Conservation (phyloP, 2,329 filamentous ascomycete species). For the Trichoderma harzianum region DNA sequence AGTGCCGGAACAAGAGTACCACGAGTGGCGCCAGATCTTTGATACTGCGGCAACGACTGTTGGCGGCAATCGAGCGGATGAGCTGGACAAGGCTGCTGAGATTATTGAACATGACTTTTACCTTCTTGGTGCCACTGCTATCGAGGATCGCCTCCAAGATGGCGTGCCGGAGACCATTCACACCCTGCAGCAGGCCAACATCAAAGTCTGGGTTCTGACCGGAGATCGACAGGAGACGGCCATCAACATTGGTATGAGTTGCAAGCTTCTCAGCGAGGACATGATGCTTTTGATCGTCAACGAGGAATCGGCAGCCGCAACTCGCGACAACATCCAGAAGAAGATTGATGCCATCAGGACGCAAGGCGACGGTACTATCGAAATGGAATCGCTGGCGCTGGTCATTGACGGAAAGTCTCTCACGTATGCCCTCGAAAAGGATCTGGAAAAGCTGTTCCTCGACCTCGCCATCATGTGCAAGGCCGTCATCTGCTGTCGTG, state of each 20-base stretch:
- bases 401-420: constrained; percentile 96
- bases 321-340: constrained; percentile 85
- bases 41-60: constrained; percentile 88
- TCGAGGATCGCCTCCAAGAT: constrained; percentile 94
- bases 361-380: constrained; percentile 71
- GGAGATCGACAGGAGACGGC: constrained; percentile 97
- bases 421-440: constrained; percentile 88
- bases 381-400: constrained; percentile 82
- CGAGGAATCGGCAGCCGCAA: constrained; percentile 75
- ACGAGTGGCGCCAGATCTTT: constrained; percentile 81
- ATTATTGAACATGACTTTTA: constrained; percentile 90
- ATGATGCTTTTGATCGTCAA: constrained; percentile 98
- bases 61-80: constrained; percentile 85
- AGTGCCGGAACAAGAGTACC: constrained; percentile 82
- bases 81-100: constrained; percentile 95
- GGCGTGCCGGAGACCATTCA: constrained; percentile 98
- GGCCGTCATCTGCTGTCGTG: constrained; percentile 97
- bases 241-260: constrained; percentile 99
- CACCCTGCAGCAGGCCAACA: constrained; percentile 91
- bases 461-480: constrained; percentile 95
- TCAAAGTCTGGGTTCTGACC: constrained; percentile 98
- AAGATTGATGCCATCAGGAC: constrained; percentile 87
- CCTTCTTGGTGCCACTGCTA: constrained; percentile 90
- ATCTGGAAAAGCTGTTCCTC: constrained; percentile 88
- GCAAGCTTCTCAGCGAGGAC: constrained; percentile 95